Conservation (phyloP, 2,329 filamentous ascomycete species). For the Graphilbum sp. region DNA sequence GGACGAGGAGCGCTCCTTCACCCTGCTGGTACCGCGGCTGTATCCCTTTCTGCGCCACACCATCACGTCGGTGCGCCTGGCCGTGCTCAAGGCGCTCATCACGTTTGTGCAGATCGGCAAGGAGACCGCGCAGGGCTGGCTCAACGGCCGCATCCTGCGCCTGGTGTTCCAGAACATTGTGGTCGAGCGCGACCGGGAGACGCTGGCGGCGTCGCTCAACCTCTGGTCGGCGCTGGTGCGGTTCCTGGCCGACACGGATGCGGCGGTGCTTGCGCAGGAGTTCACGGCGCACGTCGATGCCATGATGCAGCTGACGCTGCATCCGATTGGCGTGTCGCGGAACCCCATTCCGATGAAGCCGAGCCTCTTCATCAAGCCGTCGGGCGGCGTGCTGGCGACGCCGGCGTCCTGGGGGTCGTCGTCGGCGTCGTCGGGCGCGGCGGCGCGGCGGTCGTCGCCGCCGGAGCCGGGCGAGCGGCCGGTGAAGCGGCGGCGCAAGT, state of each 20-base stretch:
- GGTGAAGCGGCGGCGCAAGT: slow-evolving; percentile 65
- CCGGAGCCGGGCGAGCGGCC: slow-evolving; percentile 43
- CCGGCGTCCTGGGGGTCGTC: slow-evolving; percentile 21
- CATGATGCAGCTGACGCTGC: slow-evolving; percentile 71
- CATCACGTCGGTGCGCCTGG: slow-evolving; percentile 85
- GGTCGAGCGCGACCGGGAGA: slow-evolving; percentile 75
- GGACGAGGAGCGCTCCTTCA: slow-evolving; percentile 79
- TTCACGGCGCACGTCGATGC: slow-evolving; percentile 61
- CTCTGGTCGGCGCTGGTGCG: slow-evolving; percentile 71
- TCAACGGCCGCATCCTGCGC: slow-evolving; percentile 75
- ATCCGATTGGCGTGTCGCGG: slow-evolving; percentile 81
- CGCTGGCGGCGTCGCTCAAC: slow-evolving; percentile 67
- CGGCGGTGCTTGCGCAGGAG: slow-evolving; percentile 51
- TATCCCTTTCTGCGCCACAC: slow-evolving; percentile 96
- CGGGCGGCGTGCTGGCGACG: slow-evolving; percentile 62
- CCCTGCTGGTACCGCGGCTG: slow-evolving; percentile 76
- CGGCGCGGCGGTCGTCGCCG: slow-evolving; percentile 28
- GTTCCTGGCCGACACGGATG: slow-evolving; percentile 42
- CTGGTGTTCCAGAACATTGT: slow-evolving; percentile 90
- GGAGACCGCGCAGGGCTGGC: slow-evolving; percentile 71
- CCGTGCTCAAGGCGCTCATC: slow-evolving; percentile 78
- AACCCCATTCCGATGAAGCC: slow-evolving; percentile 88
- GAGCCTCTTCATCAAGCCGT: slow-evolving; percentile 80
- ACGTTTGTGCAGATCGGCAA: slow-evolving; percentile 84
- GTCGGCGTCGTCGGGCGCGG: background rate